Evolutionary conservation across 768 basidiomycete species (phyloP).

Genomic region (Gymnopilus junonius): DNA sequence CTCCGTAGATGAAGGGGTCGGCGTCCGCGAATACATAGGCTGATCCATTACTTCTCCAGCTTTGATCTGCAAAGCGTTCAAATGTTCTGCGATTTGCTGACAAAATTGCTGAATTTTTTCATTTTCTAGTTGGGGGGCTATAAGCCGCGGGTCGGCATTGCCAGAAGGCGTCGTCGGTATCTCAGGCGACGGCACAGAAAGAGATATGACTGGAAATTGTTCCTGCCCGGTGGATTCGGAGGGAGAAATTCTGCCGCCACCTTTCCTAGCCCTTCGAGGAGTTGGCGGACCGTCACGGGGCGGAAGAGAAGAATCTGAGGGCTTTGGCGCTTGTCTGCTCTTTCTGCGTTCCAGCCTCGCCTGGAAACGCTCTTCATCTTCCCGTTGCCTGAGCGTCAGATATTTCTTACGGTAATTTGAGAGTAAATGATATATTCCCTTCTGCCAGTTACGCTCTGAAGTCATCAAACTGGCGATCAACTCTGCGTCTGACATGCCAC

Average conservation of each 20-base stretch:
- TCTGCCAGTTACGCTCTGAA: conserved; percentile 85
- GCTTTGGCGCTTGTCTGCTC: conserved; percentile 32
- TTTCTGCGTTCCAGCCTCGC: conserved; percentile 39
- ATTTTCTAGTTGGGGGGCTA: conserved; percentile 74
- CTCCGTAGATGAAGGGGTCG: conserved; percentile 3
- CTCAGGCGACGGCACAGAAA: conserved; percentile 26
- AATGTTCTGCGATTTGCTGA: conserved; percentile 80
- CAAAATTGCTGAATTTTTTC: conserved; percentile 84
- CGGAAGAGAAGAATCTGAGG: conserved; percentile 39
- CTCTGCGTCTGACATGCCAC: conserved; percentile 73
- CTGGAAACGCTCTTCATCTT: conserved; percentile 52
- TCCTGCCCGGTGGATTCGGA: conserved; percentile 21
- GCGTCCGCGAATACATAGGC: neutral
- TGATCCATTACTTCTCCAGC: conserved; percentile 27
- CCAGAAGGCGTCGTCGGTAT: neutral
- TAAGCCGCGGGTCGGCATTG: conserved; percentile 43
- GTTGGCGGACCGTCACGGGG: conserved; percentile 63
- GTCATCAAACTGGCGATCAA: conserved; percentile 71
- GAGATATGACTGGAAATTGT: conserved; percentile 23
- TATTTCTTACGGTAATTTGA: conserved; percentile 79
- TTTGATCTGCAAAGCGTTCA: conserved; percentile 71
- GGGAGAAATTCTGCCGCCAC: conserved; percentile 24
- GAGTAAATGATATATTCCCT: conserved; percentile 93
- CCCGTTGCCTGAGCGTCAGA: conserved; percentile 70
- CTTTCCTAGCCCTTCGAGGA: conserved; percentile 54